phyloP scores from a whole-genome alignment of 1,284 basidiomycete genomes.

The Blastosporella zonata region DNA sequence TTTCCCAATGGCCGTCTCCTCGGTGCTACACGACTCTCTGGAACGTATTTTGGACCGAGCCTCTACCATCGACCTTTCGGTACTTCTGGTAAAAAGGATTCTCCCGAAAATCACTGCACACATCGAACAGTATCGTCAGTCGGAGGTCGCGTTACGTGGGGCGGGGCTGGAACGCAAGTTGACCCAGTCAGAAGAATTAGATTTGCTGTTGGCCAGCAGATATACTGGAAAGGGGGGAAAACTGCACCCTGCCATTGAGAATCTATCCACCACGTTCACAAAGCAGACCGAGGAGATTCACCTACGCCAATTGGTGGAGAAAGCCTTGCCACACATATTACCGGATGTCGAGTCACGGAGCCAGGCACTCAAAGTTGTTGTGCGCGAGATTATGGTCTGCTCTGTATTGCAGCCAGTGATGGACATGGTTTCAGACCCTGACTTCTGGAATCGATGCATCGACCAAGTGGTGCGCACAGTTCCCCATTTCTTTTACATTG shows the following conservation, averaged over 20 bases:
- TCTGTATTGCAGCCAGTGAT: conserved; percentile 82
- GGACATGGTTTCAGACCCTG: conserved; percentile 91
- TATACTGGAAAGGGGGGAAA: conserved; percentile 65
- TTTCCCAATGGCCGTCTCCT: conserved; percentile 84
- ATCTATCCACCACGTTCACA: conserved; percentile 83
- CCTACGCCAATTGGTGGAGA: conserved; percentile 69
- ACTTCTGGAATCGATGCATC: conserved; percentile 93
- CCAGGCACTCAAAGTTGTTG: conserved; percentile 67
- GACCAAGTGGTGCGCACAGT: conserved; percentile 79
- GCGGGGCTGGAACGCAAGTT: conserved; percentile 72
- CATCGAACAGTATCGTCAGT: conserved; percentile 87
- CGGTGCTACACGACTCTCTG: conserved; percentile 67
- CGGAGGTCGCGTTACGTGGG: conserved; percentile 80
- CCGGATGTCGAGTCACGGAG: conserved; percentile 77
- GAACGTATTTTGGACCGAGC: conserved; percentile 56
- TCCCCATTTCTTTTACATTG: neutral
- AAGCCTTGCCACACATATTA: conserved; percentile 67
- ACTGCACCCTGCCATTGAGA: conserved; percentile 80
- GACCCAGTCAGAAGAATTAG: conserved; percentile 84
- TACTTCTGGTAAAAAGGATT: conserved; percentile 78
- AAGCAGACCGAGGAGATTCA: conserved; percentile 88
- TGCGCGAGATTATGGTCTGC: conserved; percentile 82
- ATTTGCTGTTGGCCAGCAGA: conserved; percentile 77
- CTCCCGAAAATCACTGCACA: conserved; percentile 87
- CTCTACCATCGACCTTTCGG: conserved; percentile 67